Base-by-base conservation (phyloP, 2,329 filamentous ascomycete genomes). In the Hypoxylon sp. region DNA sequence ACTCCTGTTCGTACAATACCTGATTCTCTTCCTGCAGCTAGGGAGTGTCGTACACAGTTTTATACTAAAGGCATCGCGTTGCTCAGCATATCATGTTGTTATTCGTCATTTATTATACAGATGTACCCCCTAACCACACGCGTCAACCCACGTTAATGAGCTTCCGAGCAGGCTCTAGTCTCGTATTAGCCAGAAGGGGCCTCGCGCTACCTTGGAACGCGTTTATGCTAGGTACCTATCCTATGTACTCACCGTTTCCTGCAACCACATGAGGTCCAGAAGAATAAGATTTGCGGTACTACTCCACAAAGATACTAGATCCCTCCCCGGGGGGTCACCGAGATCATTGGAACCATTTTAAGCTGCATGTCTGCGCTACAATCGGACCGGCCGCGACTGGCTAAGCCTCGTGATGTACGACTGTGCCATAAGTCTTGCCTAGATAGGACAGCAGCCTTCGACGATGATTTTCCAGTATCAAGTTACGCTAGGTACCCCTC, bases 361-460 rank as follows among this genome's bases (percentile, higher is more conserved):
- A 55, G 43, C 46, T 45, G 29, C 47, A 47, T 54, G 16, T 61
- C 41, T 65, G 53, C 39, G 58, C 56, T 61, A 61, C 37, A 68
- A 67, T 69, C 64, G 64, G 69, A 61, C 67, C 67, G 67, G 67
- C 56, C 61, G 30, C 30, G 25, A 61, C 37, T 61, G 58, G 48
- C 43, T 46, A 59, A 27, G 52, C 48, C 63, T 56, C 60, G 53
- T 64, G 60, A 59, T 61, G 60, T 63, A 53, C 53, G n/a, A 66
- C 59, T 34, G 57, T 55, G 23, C 14, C 55, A 48, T 37, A 47
- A 19, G 34, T 66, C 34, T 48, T 59, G 25, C 61, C 51, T 58
- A 41, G 58, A 63, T 52, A 21, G 62, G 54, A 56, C 30, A 60
- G 41, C 41, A 29, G 39, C n/a, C 23, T 45, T 60, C 37, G 21